phyloP scores from a whole-genome alignment of 305 asterid genomes.

The Fraxinus xanthoxyloides region DNA sequence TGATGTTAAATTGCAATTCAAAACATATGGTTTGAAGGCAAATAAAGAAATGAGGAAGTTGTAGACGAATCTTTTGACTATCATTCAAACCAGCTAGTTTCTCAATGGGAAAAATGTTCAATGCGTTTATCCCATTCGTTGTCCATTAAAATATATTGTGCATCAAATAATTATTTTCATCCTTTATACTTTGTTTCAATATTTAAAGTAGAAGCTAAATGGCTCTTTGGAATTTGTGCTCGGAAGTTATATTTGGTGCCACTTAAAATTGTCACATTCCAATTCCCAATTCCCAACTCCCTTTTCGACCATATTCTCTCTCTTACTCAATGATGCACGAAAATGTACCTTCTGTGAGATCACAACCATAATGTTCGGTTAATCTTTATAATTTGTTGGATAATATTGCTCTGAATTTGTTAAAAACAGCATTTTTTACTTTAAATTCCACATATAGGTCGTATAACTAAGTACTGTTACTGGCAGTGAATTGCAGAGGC shows the following conservation, averaged over 20 bases:
- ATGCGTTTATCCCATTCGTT: not conserved
- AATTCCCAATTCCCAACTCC: not conserved
- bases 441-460: conserved; percentile 25
- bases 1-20: not conserved
- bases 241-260: not conserved
- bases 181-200: not conserved
- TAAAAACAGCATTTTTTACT: conserved; percentile 16
- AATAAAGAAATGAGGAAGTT: conserved; percentile 11
- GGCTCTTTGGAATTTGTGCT: not conserved
- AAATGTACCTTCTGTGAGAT: not conserved
- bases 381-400: not conserved
- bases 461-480: conserved; percentile 42
- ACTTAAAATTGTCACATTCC: not conserved
- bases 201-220: not conserved
- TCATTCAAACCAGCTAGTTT: not conserved
- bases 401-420: not conserved
- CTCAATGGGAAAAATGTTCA: not conserved
- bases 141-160: not conserved
- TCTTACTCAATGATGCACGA: not conserved
- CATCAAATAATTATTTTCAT: not conserved
- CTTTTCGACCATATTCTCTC: not conserved
- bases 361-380: not conserved
- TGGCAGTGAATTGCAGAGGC: conserved; percentile 91
- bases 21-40: not conserved
- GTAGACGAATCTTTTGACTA: conserved; percentile 8